These are phyloP conservation scores for Moniliophthora roreri DNA, from an alignment of 1,284 basidiomycete species.

Conservation along the genomic window DNA sequence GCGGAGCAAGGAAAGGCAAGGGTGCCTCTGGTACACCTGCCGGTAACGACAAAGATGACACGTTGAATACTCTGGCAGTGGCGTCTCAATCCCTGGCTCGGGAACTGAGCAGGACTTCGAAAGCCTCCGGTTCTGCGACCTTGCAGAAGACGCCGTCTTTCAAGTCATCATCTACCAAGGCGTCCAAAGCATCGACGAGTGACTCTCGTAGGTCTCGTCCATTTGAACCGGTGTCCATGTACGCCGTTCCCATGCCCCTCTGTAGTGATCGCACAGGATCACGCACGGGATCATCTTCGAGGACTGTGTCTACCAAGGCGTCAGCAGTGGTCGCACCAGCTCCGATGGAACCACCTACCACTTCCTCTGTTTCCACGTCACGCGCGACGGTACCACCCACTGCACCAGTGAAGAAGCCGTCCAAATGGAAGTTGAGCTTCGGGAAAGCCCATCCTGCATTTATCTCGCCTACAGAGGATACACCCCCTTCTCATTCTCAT, in stretches of 20 bases:
- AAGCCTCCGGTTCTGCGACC: slow-evolving; percentile 24
- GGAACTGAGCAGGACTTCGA: slow-evolving; percentile 70
- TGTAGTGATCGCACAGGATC: slow-evolving; percentile 20
- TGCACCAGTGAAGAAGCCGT: slow-evolving; percentile 63
- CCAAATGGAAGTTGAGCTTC: slow-evolving; percentile 78
- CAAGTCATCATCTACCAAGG: slow-evolving; percentile 7
- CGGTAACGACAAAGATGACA: slow-evolving; percentile 45
- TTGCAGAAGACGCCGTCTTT: slow-evolving; percentile 17
- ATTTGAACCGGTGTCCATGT: slow-evolving; percentile 42
- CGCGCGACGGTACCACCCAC: slow-evolving; percentile 19
- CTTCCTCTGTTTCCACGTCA: slow-evolving; percentile 18
- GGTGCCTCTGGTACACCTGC: slow-evolving; percentile 30
- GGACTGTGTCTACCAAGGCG: slow-evolving; percentile 10
- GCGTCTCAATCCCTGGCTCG: slow-evolving; percentile 83
- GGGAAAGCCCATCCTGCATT: slow-evolving; percentile 52
- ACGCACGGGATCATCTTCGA: slow-evolving; percentile 4
- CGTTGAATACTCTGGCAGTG: slow-evolving; percentile 69
- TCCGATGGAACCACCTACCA: slow-evolving; percentile 18
- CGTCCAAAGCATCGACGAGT: slow-evolving; percentile 5
- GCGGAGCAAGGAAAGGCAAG: slow-evolving; percentile 76
- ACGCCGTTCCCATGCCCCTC: slow-evolving; percentile 37
- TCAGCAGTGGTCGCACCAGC: slow-evolving; percentile 17
- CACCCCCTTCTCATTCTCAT: slow-evolving; percentile 25
- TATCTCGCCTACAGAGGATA: slow-evolving; percentile 26
- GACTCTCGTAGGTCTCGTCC: slow-evolving; percentile 17